Evolutionary conservation across 140 eudicot genomes (phyloP), one percentile per base, ranked within the genome.

Genomic region (Bidens hawaiensis): DNA sequence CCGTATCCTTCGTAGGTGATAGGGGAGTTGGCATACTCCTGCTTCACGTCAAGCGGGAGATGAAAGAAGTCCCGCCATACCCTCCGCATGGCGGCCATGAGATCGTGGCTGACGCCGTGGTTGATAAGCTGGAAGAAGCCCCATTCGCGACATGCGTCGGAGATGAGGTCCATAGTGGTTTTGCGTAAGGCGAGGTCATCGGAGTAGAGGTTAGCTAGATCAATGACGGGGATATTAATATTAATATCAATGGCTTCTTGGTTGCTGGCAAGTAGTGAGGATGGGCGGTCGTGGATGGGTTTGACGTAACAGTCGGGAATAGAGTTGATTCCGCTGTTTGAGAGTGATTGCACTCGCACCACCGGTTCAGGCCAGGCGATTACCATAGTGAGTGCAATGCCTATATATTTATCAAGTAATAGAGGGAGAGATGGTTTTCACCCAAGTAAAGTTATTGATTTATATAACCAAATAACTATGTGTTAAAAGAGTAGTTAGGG

Each of bases 1-100:
- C 91, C 95, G 19, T 88, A 85, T 2, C 96, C 96, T 60, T 85
- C 96, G 46, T 88, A 88, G 1, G 95, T 88, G 0, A 6, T 25
- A 8, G 96, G 96, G 0, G 76, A 48, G 62, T 88, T 88, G 0
- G 91, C 84, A 24, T 82, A 80, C 58, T 27, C 76, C 13, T 69
- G 84, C 45, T 88, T 88, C 86, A 36, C 51, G 3, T 77, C 91
- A 12, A 80, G 12, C 13, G 95, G 91, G 7, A 72, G 77, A 21
- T 74, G 76, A 3, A 85, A 85, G 27, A 88, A 88, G 67, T 64
- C 77, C 10, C 90, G 74, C 96, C 95, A 88, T 5, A 63, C 75
- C 46, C 65, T 84, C 12, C 84, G 60, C 4, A 76, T 50, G 0
- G 42, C 65, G n/a, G 8, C 45, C 90, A 82, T 80, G 34, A 88